Conservation (phyloP, 495 filamentous ascomycete species). For the Penicillium lagena region DNA sequence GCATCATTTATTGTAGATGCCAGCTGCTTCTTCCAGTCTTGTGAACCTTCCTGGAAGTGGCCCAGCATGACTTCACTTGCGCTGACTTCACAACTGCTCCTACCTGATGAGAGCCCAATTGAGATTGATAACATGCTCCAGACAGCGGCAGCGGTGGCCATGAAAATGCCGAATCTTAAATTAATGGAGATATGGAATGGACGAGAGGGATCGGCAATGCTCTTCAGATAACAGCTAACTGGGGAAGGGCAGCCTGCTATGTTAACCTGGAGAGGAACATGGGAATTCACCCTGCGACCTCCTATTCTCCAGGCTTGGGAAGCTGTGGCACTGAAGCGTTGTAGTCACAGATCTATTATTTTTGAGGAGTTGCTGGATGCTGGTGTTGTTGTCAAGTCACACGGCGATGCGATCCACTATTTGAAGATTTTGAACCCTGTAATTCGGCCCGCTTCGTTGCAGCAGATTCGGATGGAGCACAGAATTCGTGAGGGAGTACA, state of each 20-base stretch:
- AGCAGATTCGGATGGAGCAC: neutral
- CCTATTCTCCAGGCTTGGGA: no score
- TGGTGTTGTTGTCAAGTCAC: no score
- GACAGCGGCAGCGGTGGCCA: neutral
- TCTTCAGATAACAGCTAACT: no score
- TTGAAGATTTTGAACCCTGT: neutral
- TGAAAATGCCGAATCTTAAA: no score
- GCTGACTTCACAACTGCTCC: constrained; percentile 24
- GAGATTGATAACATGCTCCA: constrained; percentile 23
- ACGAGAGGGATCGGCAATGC: no score
- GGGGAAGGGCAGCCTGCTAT: no score
- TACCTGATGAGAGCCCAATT: constrained; percentile 12
- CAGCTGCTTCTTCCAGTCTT: constrained; percentile 23
- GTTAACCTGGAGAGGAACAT: no score
- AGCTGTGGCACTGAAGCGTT: no score
- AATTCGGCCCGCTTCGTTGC: neutral
- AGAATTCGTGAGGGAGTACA: neutral
- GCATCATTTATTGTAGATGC: constrained; percentile 31
- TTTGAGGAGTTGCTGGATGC: no score
- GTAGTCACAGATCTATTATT: no score
- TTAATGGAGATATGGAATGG: no score
- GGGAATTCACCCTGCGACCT: no score
- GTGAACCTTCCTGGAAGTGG: constrained; percentile 25
- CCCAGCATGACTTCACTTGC: constrained; percentile 16
- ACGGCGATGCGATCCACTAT: neutral